Evolutionary conservation across 2,329 filamentous ascomycete genomes (phyloP), one percentile per base, ranked within the genome.

Genomic region (Arthrobotrys entomopaga): DNA sequence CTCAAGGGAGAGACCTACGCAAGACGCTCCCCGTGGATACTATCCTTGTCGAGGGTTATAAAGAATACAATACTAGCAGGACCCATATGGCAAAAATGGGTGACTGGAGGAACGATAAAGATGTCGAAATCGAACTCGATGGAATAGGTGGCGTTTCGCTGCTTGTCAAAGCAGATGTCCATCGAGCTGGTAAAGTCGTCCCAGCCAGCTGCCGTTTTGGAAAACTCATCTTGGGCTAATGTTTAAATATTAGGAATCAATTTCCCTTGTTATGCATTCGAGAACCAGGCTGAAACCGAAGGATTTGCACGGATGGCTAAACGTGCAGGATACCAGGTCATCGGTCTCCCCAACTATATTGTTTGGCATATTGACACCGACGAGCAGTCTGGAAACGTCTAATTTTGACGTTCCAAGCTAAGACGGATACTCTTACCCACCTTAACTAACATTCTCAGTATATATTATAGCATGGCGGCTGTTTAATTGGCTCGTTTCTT

Each of bases 251-350:
- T 77, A 94, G 93, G 94, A 76, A 95, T 99, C 84, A 99, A 99
- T 82, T 99, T 99, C 82, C 95, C 95, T 7, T 89, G 89, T 81
- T 99, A 99, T 80, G 87, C 95, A 2, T 99, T 99, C 81, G 95
- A 99, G 82, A 98, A 99, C 82, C 95, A 99, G 84, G 95, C 95
- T 77, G 95, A 99, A 83, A 99, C 95, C 3, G 95, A 99, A 83
- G 95, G 95, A 5, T 99, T 99, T 80, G 95, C 95, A 42, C 97
- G 96, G 82, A 99, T 99, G 95, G 95, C 95, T 72, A 97, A 96
- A 84, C 87, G 93, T 76, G 95, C 95, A 16, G 95, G 95, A 50
- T 98, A 97, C 81, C 87, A 92, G 80, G 95, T 99, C 24, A 87
- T 92, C 78, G 95, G 95, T 52, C 85, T 99, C 65, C 95, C 94